Conservation (phyloP, 2,329 filamentous ascomycete genomes). For the Macroventuria anomochaeta region DNA sequence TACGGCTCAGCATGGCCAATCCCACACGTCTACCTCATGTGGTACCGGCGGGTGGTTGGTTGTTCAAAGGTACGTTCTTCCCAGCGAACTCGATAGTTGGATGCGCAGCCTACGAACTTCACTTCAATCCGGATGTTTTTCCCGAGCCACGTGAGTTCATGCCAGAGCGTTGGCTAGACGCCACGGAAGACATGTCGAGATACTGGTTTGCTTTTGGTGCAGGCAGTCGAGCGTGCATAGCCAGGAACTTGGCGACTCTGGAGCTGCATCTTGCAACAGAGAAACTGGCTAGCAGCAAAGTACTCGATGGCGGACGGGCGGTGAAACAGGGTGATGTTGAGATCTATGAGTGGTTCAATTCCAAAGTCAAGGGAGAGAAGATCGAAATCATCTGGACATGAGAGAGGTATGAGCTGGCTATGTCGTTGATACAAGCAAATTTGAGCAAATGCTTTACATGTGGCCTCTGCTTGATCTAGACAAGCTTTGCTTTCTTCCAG, state of each 20-base stretch:
- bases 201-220: conserved; percentile 42
- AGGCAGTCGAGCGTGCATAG: conserved; percentile 42
- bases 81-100: conserved; percentile 36
- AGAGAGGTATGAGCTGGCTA: not conserved
- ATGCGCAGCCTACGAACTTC: conserved; percentile 38
- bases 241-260: conserved; percentile 39
- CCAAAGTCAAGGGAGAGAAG: conserved; percentile 57
- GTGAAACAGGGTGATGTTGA: conserved; percentile 52
- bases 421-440: not conserved
- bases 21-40: conserved; percentile 40
- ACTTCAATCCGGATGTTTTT: conserved; percentile 32
- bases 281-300: conserved; percentile 52
- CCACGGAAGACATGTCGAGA: conserved; percentile 41
- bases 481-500: no score
- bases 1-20: conserved; percentile 54
- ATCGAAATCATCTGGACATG: conserved; percentile 48
- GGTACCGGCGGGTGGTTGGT: conserved; percentile 37
- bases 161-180: conserved; percentile 45
- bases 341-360: conserved; percentile 65
- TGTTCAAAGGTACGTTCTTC: conserved; percentile 34
- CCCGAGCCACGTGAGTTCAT: conserved; percentile 24
- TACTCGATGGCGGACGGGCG: conserved; percentile 54
- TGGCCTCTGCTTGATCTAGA: no score
- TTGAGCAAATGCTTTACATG: no score
- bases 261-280: conserved; percentile 45